These are phyloP conservation scores for Aphanoascus verrucosus DNA, from an alignment of 2,329 filamentous ascomycete species.

Conservation along the genomic window DNA sequence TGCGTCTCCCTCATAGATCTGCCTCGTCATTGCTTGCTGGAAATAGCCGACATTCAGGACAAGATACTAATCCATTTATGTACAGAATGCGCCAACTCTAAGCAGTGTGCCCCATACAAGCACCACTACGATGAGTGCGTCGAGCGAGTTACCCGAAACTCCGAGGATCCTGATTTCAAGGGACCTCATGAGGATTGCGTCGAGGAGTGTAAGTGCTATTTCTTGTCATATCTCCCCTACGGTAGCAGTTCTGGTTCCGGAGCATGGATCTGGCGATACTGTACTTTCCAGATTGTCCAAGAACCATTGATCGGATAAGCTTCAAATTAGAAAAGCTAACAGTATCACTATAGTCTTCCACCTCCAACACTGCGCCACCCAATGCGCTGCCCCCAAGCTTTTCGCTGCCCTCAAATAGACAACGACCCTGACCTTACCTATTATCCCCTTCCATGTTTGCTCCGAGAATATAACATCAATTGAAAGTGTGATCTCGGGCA, in stretches of 20 bases:
- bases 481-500: not conserved
- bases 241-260: too few relatives aligned
- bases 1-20: too few relatives aligned
- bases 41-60: too few relatives aligned
- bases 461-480: not conserved
- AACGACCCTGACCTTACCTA: not conserved
- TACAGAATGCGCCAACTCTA: conserved; percentile 77
- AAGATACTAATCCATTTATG: not conserved
- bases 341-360: conserved; percentile 69
- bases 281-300: not conserved
- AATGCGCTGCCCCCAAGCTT: conserved; percentile 92
- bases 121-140: conserved; percentile 98
- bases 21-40: too few relatives aligned
- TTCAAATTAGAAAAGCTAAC: not conserved
- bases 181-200: conserved; percentile 86
- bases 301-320: not conserved
- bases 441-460: not conserved
- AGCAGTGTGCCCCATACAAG: conserved; percentile 76
- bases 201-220: conserved; percentile 77
- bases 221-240: too few relatives aligned
- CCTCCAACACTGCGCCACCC: conserved; percentile 85
- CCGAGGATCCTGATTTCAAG: conserved; percentile 60
- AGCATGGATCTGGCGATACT: too few relatives aligned
- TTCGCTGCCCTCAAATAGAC: conserved; percentile 83
- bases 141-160: conserved; percentile 68